phyloP scores from a whole-genome alignment of 768 basidiomycete genomes.

The Imleria badia region DNA sequence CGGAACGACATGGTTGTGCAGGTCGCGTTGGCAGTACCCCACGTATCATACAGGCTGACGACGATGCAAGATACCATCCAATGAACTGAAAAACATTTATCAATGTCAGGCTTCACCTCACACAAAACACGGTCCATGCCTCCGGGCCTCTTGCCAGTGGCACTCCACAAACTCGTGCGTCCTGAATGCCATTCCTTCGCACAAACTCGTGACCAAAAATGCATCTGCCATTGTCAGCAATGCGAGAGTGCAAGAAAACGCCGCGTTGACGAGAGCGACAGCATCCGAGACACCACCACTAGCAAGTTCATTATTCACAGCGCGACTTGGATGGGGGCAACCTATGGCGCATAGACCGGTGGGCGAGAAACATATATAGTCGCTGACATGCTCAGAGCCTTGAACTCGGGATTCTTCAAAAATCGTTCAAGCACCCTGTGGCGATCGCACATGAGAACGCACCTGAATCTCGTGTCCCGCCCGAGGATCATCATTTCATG shows the following conservation, averaged over 20 bases:
- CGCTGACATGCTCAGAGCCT: conserved; percentile 36
- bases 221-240: conserved; percentile 81
- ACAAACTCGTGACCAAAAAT: conserved; percentile 78
- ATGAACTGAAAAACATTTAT: conserved; percentile 57
- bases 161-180: conserved; percentile 87
- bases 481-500: too few species aligned
- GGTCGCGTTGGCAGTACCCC: conserved; percentile 81
- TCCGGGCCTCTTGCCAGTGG: conserved; percentile 69
- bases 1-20: too few species aligned
- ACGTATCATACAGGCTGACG: conserved; percentile 82
- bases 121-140: too few species aligned
- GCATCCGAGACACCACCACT: conserved; percentile 69
- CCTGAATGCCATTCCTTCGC: conserved; percentile 84
- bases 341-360: conserved; percentile 37
- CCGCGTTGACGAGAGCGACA: conserved; percentile 78
- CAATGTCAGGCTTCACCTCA: not conserved
- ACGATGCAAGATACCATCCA: conserved; percentile 82
- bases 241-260: conserved; percentile 78
- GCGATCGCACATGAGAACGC: conserved; percentile 1
- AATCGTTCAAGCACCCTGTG: conserved; percentile 78
- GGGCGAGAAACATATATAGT: not conserved
- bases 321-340: conserved; percentile 85
- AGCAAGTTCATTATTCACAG: conserved; percentile 79
- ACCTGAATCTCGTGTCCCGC: conserved; percentile 82
- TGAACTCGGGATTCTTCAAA: conserved; percentile 77